Evolutionary conservation across 257 asterid genomes (phyloP), one percentile per base, ranked within the genome.

Genomic region (Nicotiana undulata): DNA sequence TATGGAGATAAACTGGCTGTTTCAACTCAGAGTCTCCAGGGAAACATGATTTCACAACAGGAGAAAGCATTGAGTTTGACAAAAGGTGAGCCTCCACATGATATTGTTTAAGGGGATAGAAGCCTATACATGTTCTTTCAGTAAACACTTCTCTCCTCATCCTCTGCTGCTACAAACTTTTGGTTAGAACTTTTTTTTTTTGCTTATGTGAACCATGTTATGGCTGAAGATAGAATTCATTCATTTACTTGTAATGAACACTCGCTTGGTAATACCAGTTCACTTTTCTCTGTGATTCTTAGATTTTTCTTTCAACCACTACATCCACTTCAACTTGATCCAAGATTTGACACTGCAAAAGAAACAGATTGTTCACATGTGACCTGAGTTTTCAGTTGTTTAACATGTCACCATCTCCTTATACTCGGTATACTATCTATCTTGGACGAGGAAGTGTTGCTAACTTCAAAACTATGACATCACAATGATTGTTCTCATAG

Each of bases 21-120:
- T 56, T 18, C 63, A 56, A n/a, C 63, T 56, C 63, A 5, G 13
- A 22, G 24, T 2, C 77, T 70, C 77, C 24, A 49, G n/a, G 40
- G 61, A 49, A 9, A 49, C 34, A 24, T 16, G 63, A 74, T 74
- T 49, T 74, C 24, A 37, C 24, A 74, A 49, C 26, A 26, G 63
- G 51, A 49, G 59, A 26, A 44, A 49, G 78, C 17, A 24, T 26
- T 49, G 5, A 49, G 26, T 7, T 74, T 49, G 40, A 26, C 40
- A 74, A 70, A 74, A 74, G 34, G 9, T 74, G 26, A 49, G 79
- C 63, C 16, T 49, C 77, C 79, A 74, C 44, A 24, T 74, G 79
- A 26, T 74, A 72, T 1, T 9, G 0, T 49, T 26, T 7, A 49
- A 55, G 44, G 74, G 40, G 22, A 46, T 49, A 74, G 24, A 74